These are phyloP conservation scores for Hypoxylon sp. DNA, from an alignment of 2,329 filamentous ascomycete genomes.

Conservation along the genomic window DNA sequence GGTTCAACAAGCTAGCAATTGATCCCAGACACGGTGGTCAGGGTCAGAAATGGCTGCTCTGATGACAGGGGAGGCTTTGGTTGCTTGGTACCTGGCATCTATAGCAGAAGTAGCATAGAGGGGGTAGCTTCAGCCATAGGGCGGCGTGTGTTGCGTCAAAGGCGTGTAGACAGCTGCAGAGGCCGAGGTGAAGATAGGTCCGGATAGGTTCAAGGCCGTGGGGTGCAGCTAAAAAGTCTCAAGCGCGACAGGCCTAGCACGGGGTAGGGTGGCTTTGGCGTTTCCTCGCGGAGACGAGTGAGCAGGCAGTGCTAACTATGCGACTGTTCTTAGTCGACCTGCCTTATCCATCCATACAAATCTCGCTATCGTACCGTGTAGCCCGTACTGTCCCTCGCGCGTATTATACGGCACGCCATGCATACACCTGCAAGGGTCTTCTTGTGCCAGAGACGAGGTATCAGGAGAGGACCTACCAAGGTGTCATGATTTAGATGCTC, in stretches of 20 bases:
- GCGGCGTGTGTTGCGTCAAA: constrained; percentile 41
- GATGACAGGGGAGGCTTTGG: constrained; percentile 40
- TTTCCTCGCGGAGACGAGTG: constrained; percentile 36
- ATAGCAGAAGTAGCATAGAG: constrained; percentile 40
- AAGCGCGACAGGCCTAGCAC: constrained; percentile 41
- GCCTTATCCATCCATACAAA: constrained; percentile 40
- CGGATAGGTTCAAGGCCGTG: constrained; percentile 14
- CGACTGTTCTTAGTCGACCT: constrained; percentile 40
- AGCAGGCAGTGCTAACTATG: constrained; percentile 44
- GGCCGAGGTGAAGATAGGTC: constrained; percentile 23
- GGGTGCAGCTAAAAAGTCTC: constrained; percentile 31
- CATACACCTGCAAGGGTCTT: constrained; percentile 44
- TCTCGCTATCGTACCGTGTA: constrained; percentile 29
- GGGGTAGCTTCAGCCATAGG: constrained; percentile 35
- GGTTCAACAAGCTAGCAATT: constrained; percentile 44
- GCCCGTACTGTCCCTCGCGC: constrained; percentile 34
- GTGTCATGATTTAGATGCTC: constrained; percentile 35
- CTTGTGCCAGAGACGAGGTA: constrained; percentile 26
- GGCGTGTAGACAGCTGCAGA: constrained; percentile 30
- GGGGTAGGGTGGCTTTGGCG: constrained; percentile 44
- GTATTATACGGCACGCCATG: constrained; percentile 38
- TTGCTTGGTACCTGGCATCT: constrained; percentile 44
- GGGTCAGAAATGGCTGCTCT: constrained; percentile 22
- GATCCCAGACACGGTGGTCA: constrained; percentile 37
- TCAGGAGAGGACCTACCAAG: constrained; percentile 23